A percentile compares a stretch with the other conserved stretches of the same genome.
These are phyloP conservation scores for Scolecobasidium constrictum DNA, from an alignment of 2,329 filamentous ascomycete species.

Conservation along the genomic window DNA sequence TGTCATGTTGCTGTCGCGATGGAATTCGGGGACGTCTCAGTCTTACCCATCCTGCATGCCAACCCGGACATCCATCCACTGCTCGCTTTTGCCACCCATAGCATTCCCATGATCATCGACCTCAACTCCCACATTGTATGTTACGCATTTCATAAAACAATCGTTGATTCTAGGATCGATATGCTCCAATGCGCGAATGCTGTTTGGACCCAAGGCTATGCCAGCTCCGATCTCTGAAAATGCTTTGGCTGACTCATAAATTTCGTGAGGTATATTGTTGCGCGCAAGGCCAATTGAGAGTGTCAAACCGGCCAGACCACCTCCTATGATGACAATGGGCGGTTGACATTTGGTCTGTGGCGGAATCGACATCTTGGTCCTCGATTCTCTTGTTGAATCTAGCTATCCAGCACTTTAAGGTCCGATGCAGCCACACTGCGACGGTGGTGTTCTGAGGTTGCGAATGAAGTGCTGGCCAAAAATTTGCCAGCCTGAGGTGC, in stretches of 20 bases:
- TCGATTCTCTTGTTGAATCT: too few species aligned
- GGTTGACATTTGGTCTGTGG: not conserved
- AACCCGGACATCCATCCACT: constrained; percentile 30
- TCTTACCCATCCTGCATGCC: constrained; percentile 27
- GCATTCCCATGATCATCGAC: too few species aligned
- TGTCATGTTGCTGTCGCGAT: constrained; percentile 10
- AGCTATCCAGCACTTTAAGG: too few species aligned
- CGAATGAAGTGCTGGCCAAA: too few species aligned
- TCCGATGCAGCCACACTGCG: too few species aligned
- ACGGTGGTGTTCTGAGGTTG: too few species aligned
- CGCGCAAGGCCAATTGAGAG: constrained; percentile 42
- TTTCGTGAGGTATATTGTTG: constrained; percentile 33
- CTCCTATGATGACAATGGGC: constrained; percentile 45
- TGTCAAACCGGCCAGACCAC: constrained; percentile 46
- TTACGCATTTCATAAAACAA: constrained; percentile 33
- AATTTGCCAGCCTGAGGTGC: too few species aligned
- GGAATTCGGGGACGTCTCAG: too few species aligned
- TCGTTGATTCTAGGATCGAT: constrained; percentile 35
- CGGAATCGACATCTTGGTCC: too few species aligned
- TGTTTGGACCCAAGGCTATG: constrained; percentile 45
- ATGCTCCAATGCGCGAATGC: constrained; percentile 42
- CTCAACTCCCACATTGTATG: too few species aligned
- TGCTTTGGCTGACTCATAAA: constrained; percentile 45
- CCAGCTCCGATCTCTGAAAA: constrained; percentile 51
- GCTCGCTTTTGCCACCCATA: too few species aligned